These are phyloP conservation scores for Macrolepiota fuliginosa DNA, from an alignment of 768 basidiomycete species.

Conservation along the genomic window DNA sequence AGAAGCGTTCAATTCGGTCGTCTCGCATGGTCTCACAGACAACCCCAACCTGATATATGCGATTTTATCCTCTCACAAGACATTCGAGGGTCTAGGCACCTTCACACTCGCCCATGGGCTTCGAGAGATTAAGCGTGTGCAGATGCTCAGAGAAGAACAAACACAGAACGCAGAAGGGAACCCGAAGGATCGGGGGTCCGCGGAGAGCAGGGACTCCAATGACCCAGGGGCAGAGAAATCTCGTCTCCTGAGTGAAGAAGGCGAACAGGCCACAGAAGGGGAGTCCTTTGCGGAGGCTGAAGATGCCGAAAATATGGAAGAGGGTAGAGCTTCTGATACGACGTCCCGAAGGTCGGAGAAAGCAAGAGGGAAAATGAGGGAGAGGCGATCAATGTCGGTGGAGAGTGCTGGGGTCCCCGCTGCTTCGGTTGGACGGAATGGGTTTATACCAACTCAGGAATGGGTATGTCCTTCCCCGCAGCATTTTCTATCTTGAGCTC, in stretches of 20 bases:
- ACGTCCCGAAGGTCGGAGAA: conserved; percentile 64
- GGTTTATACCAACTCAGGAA: conserved; percentile 94
- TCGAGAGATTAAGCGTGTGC: conserved; percentile 75
- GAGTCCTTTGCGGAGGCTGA: conserved; percentile 13
- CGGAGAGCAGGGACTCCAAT: conserved; percentile 30
- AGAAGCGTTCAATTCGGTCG: conserved; percentile 86
- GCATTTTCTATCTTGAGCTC: not conserved
- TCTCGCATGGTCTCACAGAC: conserved; percentile 72
- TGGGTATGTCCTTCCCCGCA: conserved; percentile 63
- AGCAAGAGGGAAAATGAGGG: conserved; percentile 88
- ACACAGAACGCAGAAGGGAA: conserved; percentile 29
- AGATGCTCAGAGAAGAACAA: conserved; percentile 72
- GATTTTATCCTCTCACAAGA: conserved; percentile 77
- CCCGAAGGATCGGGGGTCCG: conserved; percentile 38
- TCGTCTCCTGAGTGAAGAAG: conserved; percentile 55
- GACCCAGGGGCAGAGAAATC: conserved; percentile 64
- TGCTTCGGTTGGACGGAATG: conserved; percentile 81
- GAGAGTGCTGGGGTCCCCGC: conserved; percentile 27
- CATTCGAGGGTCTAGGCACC: conserved; percentile 87
- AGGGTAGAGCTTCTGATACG: conserved; percentile 1
- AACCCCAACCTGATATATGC: conserved; percentile 90
- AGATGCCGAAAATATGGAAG: conserved; percentile 10
- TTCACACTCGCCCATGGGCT: conserved; percentile 88
- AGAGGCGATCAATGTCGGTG: conserved; percentile 56
- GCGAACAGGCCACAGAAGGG: conserved; percentile 21